Evolutionary conservation across 2,329 filamentous ascomycete species (phyloP).

Genomic region (Harringtonia lauricola): DNA sequence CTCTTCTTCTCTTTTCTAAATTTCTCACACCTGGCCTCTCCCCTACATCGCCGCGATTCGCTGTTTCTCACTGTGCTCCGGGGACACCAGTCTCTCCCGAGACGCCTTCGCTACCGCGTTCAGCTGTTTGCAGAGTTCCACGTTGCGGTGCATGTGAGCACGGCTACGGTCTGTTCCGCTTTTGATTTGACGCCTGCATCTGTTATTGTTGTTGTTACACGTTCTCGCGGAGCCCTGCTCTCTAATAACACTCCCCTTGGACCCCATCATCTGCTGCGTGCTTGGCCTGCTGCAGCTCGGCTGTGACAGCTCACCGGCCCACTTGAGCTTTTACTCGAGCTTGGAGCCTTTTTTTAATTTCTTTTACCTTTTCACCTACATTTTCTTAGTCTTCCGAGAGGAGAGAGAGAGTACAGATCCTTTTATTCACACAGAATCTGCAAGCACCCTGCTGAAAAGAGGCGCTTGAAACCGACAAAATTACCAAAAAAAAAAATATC

Average conservation of each 20-base stretch:
- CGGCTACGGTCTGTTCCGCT: too few species aligned
- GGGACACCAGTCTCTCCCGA: neutral
- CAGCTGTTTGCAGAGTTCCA: neutral
- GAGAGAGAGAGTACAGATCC: neutral
- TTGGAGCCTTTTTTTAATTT: neutral
- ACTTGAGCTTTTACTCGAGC: neutral
- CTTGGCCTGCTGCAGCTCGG: neutral
- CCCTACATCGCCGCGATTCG: neutral
- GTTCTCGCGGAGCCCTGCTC: neutral
- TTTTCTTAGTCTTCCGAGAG: neutral
- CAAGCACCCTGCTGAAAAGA: neutral
- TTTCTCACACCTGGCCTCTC: neutral
- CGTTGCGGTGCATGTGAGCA: neutral
- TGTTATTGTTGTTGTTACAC: too few species aligned
- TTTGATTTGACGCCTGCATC: too few species aligned
- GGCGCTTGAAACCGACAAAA: conserved; percentile 9
- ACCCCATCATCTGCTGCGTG: neutral
- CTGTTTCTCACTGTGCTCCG: neutral
- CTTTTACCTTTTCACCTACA: neutral
- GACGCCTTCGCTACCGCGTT: neutral
- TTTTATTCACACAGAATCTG: neutral
- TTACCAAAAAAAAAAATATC: conserved; percentile 18
- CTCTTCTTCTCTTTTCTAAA: too few species aligned
- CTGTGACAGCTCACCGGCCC: neutral
- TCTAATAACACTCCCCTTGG: neutral